Conservation (phyloP, 2,329 filamentous ascomycete genomes). For the Ascochyta clinopodiicola region DNA sequence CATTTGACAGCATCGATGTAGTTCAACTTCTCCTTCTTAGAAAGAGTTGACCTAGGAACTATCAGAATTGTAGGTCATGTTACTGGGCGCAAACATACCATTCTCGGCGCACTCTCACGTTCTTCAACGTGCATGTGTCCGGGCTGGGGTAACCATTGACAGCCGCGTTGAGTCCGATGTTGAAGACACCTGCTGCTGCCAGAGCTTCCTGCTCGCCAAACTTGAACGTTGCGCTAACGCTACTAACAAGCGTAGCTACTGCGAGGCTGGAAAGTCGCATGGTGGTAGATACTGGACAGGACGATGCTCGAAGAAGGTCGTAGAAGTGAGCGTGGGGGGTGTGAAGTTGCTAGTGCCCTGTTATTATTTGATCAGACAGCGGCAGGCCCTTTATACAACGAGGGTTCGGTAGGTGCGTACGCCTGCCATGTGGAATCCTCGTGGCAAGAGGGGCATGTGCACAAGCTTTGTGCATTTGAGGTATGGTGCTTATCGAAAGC, state of each 20-base stretch:
- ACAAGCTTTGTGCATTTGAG: conserved; percentile 2
- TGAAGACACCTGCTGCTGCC: conserved; percentile 42
- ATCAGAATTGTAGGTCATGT: background rate
- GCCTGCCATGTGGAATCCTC: background rate
- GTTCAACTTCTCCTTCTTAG: conserved; percentile 26
- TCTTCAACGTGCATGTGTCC: conserved; percentile 46
- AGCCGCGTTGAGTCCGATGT: conserved; percentile 37
- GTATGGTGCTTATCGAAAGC: background rate
- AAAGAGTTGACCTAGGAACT: conserved; percentile 27
- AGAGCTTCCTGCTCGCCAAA: conserved; percentile 37
- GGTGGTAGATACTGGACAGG: background rate
- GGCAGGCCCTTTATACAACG: conserved; percentile 4
- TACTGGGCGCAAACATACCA: conserved; percentile 41
- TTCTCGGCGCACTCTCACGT: conserved; percentile 51
- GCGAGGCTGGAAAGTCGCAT: conserved; percentile 28
- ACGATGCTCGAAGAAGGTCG: background rate
- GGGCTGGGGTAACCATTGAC: conserved; percentile 29
- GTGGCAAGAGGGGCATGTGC: background rate
- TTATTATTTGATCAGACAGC: background rate
- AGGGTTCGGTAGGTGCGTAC: background rate
- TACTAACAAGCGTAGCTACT: conserved; percentile 21
- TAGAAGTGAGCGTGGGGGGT: background rate
- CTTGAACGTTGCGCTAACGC: conserved; percentile 24
- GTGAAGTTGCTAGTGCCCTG: background rate
- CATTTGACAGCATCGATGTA: conserved; percentile 44